Percentiles rank a stretch among this genome's conserved stretches.
These are phyloP conservation scores for Kalanchoe fedtschenkoi DNA, from an alignment of 164 flowering plant genomes.

Conservation along the genomic window DNA sequence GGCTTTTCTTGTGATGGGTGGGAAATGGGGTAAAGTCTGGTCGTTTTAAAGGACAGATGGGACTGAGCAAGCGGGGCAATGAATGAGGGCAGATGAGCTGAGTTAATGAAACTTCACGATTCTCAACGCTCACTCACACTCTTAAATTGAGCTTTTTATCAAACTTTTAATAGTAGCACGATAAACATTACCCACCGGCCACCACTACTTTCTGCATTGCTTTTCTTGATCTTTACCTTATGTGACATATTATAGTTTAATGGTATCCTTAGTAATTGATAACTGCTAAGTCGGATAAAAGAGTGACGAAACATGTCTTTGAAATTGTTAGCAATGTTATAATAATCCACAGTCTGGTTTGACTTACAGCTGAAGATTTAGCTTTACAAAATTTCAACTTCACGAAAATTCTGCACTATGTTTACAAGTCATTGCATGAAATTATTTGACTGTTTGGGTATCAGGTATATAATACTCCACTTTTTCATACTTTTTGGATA, in stretches of 20 bases:
- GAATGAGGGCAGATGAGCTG: constrained; percentile 7
- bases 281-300: neutral
- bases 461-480: neutral
- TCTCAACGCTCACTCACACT: constrained; percentile 7
- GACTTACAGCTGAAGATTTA: constrained; percentile 2
- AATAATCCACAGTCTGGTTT: neutral
- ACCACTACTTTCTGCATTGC: neutral
- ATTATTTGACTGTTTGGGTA: neutral
- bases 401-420: neutral
- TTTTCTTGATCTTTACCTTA: constrained; percentile 1
- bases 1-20: neutral
- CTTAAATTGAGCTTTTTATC: neutral
- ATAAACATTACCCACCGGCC: constrained; percentile 1
- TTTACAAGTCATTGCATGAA: neutral
- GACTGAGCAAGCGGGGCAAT: constrained; percentile 1
- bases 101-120: constrained; percentile 7
- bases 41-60: constrained; percentile 2
- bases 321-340: neutral
- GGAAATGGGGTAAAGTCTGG: neutral
- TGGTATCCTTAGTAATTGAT: neutral
- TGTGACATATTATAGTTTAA: neutral
- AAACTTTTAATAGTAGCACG: neutral
- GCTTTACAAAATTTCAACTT: neutral
- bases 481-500: too few relatives aligned
- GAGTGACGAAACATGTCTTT: neutral